A percentile compares a stretch with the other conserved stretches of the same genome.
Evolutionary conservation across 371 early-diverging fungal genomes (phyloP).

Genomic region (Zychaea mexicana): DNA sequence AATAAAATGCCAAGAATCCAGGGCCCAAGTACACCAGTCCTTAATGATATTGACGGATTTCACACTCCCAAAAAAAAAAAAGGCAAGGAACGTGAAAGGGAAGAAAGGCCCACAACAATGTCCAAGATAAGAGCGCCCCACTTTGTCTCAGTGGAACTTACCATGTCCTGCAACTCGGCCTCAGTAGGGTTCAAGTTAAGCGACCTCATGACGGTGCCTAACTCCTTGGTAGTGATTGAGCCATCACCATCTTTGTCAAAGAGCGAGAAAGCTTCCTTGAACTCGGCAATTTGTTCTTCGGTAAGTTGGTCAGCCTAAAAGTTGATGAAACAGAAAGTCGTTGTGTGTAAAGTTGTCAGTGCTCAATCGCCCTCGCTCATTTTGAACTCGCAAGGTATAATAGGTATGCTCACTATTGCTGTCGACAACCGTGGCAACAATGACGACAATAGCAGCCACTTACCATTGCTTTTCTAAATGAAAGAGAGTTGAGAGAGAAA

Average conservation of each 20-base stretch:
- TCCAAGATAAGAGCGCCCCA: neutral
- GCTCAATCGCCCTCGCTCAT: neutral
- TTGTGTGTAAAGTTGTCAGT: neutral
- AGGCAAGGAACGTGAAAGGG: no score
- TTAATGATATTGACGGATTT: no score
- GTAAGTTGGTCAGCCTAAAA: conserved; percentile 85
- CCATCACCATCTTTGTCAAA: conserved; percentile 84
- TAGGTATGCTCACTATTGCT: neutral
- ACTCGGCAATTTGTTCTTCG: conserved; percentile 92
- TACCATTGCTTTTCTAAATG: neutral
- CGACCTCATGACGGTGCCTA: conserved; percentile 93
- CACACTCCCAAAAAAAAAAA: neutral
- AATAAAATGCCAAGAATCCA: conserved; percentile 7
- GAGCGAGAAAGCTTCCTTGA: conserved; percentile 45
- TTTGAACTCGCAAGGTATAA: no score
- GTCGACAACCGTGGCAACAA: neutral
- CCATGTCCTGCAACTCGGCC: conserved; percentile 80
- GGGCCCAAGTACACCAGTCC: neutral
- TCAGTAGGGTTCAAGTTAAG: conserved; percentile 85
- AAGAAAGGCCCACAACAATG: neutral
- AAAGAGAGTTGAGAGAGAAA: neutral
- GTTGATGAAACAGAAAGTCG: neutral
- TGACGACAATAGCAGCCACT: neutral
- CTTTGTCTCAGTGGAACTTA: no score
- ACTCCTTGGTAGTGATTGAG: conserved; percentile 81